Percentiles rank a stretch among this genome's conserved stretches.
phyloP scores from a whole-genome alignment of 2,329 filamentous ascomycete species.

The Septoria linicola region DNA sequence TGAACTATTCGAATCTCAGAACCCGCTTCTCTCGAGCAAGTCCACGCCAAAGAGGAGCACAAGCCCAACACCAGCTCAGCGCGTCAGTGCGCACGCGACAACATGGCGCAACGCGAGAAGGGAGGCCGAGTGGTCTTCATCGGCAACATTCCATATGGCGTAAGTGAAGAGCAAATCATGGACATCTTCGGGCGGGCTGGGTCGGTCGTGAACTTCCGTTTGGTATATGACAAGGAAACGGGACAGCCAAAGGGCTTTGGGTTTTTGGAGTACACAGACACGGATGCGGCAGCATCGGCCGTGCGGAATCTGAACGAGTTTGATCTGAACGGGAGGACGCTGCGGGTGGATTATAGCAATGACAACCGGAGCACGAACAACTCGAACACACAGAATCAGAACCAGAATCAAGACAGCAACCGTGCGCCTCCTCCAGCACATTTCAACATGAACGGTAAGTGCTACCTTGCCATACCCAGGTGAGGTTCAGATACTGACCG shows the following conservation, averaged over 20 bases:
- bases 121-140: conserved; percentile 79
- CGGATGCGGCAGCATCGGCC: conserved; percentile 86
- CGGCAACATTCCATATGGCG: conserved; percentile 82
- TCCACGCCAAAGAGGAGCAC: not conserved
- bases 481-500: not conserved
- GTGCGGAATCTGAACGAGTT: conserved; percentile 94
- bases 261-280: conserved; percentile 92
- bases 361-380: conserved; percentile 66
- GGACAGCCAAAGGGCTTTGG: conserved; percentile 94
- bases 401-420: conserved; percentile 16
- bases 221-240: conserved; percentile 94
- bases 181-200: conserved; percentile 90
- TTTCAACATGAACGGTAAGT: conserved; percentile 44
- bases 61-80: not conserved
- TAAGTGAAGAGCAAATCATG: conserved; percentile 93
- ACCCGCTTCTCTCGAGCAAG: not conserved
- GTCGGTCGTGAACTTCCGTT: conserved; percentile 84
- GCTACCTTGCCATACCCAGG: not conserved
- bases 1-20: not conserved
- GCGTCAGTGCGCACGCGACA: conserved; percentile 44
- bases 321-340: conserved; percentile 90
- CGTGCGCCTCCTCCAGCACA: conserved; percentile 42
- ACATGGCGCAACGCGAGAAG: conserved; percentile 55
- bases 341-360: conserved; percentile 94
- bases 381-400: conserved; percentile 19